Evolutionary conservation across 2,329 filamentous ascomycete genomes (phyloP), one percentile per base, ranked within the genome.

Genomic region (Nannizziopsis barbatae): DNA sequence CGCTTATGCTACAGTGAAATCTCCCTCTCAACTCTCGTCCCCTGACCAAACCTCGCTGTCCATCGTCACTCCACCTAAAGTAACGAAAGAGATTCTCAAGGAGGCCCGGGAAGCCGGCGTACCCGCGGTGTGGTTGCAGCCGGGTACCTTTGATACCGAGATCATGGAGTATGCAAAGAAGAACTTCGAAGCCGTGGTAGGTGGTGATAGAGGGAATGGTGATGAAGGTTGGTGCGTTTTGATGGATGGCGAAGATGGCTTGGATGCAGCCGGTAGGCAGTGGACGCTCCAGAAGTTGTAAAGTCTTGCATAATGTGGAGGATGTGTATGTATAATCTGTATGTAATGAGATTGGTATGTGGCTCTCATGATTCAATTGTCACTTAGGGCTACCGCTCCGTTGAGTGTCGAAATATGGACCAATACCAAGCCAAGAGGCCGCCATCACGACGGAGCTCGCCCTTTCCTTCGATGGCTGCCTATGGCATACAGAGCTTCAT

Each of bases 191-290:
- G 79, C 80, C 33, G 83, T 72, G 40, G 75, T 87, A 32, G 82
- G 78, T 73, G 53, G 80, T 75, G 71, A 81, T 33, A 79, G 81
- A 22, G 80, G 81, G 20, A 61, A 67, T 22, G 84, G 84, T 6
- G 66, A 70, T 43, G 84, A 89, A 60, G 87, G 87, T 0, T 93
- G 86, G 84, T 94, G 87, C 66, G 83, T 94, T 18, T 72, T 94
- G 39, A 85, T 93, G 9, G 86, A 94, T 65, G 87, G 87, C 0
- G 84, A 89, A 33, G 74, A 69, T 37, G 65, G 63, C 42, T 57
- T 71, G 51, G 57, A 58, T 72, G 80, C 52, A 73, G 86, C 62
- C 65, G 86, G 58, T 71, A 84, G 67, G 35, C 53, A 63, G 41
- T 69, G 69, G 65, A 64, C 63, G 18, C 62, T 59, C 47, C 68